Conservation (phyloP, 176 grass and related monocot genomes). For the Rhynchospora pubera region DNA sequence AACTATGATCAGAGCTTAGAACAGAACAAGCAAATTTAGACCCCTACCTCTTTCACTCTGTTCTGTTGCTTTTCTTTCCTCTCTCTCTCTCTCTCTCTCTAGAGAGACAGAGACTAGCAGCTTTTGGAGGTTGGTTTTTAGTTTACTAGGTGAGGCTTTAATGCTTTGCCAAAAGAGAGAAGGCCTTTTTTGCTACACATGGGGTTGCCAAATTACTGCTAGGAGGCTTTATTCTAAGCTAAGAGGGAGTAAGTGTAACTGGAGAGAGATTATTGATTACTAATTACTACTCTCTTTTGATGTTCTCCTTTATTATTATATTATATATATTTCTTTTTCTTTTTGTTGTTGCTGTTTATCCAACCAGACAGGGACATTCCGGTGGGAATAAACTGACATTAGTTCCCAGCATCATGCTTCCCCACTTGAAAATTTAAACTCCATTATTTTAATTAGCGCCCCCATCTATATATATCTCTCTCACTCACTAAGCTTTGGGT, state of each 20-base stretch:
- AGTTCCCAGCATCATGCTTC: slow-evolving; percentile 11
- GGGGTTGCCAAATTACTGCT: slow-evolving; percentile 12
- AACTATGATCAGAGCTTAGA: neutral
- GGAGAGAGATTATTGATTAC: neutral
- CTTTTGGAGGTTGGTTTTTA: slow-evolving; percentile 32
- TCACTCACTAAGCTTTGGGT: neutral
- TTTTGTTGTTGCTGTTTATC: slow-evolving; percentile 18
- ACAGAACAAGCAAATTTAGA: neutral
- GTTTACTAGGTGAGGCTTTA: slow-evolving; percentile 35
- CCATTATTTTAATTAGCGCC: neutral
- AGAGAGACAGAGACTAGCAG: slow-evolving; percentile 24
- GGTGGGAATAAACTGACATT: slow-evolving; percentile 18
- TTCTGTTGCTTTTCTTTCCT: neutral
- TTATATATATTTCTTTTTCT: neutral
- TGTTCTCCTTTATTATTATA: neutral
- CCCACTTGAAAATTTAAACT: neutral
- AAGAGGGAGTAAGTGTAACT: neutral
- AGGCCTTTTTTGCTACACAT: slow-evolving; percentile 35
- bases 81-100: no score
- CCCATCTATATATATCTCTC: neutral
- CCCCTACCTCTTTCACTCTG: neutral
- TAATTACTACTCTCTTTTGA: neutral
- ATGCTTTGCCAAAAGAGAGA: slow-evolving; percentile 71
- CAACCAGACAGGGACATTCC: slow-evolving; percentile 32
- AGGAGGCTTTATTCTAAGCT: neutral